phyloP scores from a whole-genome alignment of 2,329 filamentous ascomycete species.

The Trichoderma endophyticum region DNA sequence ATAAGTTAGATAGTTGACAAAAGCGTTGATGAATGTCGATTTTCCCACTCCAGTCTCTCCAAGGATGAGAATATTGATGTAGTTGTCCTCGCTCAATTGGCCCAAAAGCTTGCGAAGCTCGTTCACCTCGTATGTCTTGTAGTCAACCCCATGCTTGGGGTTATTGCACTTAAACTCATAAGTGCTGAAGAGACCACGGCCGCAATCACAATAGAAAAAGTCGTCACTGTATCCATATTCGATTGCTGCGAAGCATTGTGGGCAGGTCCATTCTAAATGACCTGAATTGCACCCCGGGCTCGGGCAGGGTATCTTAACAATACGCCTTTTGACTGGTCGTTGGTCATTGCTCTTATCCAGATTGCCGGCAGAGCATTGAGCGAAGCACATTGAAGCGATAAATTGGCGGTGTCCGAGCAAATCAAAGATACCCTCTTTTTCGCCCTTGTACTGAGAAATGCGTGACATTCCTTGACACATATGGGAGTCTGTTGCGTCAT shows the following conservation, averaged over 20 bases:
- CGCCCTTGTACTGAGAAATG: neutral
- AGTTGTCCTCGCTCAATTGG: conserved; percentile 18
- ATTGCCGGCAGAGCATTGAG: neutral
- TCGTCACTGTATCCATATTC: conserved; percentile 18
- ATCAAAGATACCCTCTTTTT: neutral
- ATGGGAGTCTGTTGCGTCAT: conserved; percentile 6
- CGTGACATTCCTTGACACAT: neutral
- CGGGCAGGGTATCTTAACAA: conserved; percentile 36
- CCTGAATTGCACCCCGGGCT: conserved; percentile 23
- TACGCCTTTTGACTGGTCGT: conserved; percentile 22
- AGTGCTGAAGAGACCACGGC: conserved; percentile 25
- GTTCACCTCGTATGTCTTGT: neutral
- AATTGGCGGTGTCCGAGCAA: neutral
- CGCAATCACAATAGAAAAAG: conserved; percentile 39
- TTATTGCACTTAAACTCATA: conserved; percentile 34
- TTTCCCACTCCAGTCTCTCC: conserved; percentile 50
- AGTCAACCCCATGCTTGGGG: conserved; percentile 30
- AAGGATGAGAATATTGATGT: conserved; percentile 44
- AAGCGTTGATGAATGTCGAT: conserved; percentile 48
- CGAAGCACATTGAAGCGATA: conserved; percentile 6
- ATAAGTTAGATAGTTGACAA: conserved; percentile 44
- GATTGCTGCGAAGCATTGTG: neutral
- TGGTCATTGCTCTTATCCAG: neutral
- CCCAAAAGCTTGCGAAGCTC: neutral
- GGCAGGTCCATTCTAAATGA: conserved; percentile 19